phyloP scores from a whole-genome alignment of 495 filamentous ascomycete genomes.

The Thermochaetoides thermophila region DNA sequence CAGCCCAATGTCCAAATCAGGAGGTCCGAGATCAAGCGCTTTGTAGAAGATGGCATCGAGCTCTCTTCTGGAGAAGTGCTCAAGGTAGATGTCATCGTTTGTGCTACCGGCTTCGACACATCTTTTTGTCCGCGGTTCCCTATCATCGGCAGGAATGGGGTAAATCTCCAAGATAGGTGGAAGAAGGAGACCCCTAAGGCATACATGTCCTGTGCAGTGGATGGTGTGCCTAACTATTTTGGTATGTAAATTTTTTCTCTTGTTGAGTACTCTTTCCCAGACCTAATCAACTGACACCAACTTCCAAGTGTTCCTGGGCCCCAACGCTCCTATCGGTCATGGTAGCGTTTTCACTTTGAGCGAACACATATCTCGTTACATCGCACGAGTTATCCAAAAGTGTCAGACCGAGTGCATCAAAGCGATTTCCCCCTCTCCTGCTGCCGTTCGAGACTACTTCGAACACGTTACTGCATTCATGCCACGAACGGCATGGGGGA shows the following conservation, averaged over 20 bases:
- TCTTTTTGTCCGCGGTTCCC: conserved; percentile 48
- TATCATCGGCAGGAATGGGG: conserved; percentile 36
- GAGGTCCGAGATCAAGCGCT: conserved; percentile 36
- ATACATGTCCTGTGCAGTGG: conserved; percentile 32
- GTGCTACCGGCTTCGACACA: conserved; percentile 53
- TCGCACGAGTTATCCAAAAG: conserved; percentile 28
- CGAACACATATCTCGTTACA: conserved; percentile 34
- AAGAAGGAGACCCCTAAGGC: conserved; percentile 21
- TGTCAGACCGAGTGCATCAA: conserved; percentile 31
- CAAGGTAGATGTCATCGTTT: conserved; percentile 49
- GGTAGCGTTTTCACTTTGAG: conserved; percentile 33
- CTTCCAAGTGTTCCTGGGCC: conserved; percentile 28
- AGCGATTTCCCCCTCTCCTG: conserved; percentile 22
- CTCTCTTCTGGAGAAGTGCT: conserved; percentile 40
- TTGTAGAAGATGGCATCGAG: conserved; percentile 45
- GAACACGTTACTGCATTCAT: conserved; percentile 32
- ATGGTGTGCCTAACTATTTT: conserved; percentile 34
- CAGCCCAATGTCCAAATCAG: conserved; percentile 47
- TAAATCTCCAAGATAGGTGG: conserved; percentile 30
- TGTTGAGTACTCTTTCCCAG: no score
- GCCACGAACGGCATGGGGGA: conserved; percentile 33
- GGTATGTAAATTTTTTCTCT: conserved; percentile 23
- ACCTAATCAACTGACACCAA: background rate
- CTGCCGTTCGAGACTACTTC: conserved; percentile 31
- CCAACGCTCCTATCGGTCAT: conserved; percentile 35